A percentile compares a stretch with the other conserved stretches of the same genome.
phyloP scores from a whole-genome alignment of 306 rosid species.

The Prunus persica region Prunus_persica_NCBIv2 NC_034011.1:9762501-9763000 shows the following conservation, averaged over 20 bases:
- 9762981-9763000: constrained; percentile 56
- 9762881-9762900: background rate
- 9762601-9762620: constrained; percentile 8
- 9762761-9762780: constrained; percentile 8
- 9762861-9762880: background rate
- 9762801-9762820: background rate
- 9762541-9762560: constrained; percentile 79
- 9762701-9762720: constrained; percentile 96
- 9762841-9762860: background rate
- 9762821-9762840: background rate
- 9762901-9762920: background rate
- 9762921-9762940: background rate
- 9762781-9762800: background rate
- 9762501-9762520: constrained; percentile 2
- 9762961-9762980: background rate
- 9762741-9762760: constrained; percentile 52
- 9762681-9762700: constrained; percentile 91
- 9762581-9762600: constrained; percentile 89
- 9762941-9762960: background rate
- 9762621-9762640: constrained; percentile 18
- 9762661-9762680: constrained; percentile 44
- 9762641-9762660: constrained; percentile 17
- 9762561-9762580: constrained; percentile 96
- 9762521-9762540: constrained; percentile 22
- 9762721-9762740: constrained; percentile 83